Evolutionary conservation across 2,329 filamentous ascomycete species (phyloP).

Genomic region (Fusarium sp.): DNA sequence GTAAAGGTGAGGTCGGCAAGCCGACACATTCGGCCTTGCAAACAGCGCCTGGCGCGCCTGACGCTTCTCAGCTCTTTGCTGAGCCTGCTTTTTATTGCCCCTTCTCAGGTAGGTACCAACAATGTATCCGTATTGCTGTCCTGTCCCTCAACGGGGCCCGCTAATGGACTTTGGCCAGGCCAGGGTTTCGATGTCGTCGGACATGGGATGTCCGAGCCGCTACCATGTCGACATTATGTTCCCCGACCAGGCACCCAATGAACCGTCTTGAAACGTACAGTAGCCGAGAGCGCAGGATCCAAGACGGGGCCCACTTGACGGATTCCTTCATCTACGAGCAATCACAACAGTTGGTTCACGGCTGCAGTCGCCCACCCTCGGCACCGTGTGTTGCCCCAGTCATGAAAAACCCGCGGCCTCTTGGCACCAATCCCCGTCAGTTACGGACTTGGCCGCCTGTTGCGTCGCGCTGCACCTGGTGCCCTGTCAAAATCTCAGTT

Average conservation of each 20-base stretch:
- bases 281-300: slow-evolving; percentile 21
- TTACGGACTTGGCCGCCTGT: slow-evolving; percentile 29
- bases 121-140: background rate
- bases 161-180: slow-evolving; percentile 3
- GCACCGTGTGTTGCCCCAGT: slow-evolving; percentile 16
- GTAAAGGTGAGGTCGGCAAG: background rate
- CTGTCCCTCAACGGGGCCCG: background rate
- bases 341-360: slow-evolving; percentile 22
- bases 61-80: slow-evolving; percentile 6
- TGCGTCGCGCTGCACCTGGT: slow-evolving; percentile 12
- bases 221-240: background rate
- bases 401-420: background rate
- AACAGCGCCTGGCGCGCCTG: slow-evolving; percentile 32
- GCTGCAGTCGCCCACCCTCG: slow-evolving; percentile 23
- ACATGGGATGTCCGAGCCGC: slow-evolving; percentile 3
- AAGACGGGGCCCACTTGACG: slow-evolving; percentile 32
- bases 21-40: background rate
- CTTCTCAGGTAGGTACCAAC: background rate
- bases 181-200: slow-evolving; percentile 3
- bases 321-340: slow-evolving; percentile 24
- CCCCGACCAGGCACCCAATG: slow-evolving; percentile 24
- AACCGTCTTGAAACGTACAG: slow-evolving; percentile 34
- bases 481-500: background rate
- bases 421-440: slow-evolving; percentile 7
- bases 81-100: slow-evolving; percentile 9